Base-by-base conservation (phyloP, 108 stramenopile genomes). In the Cyclostephanos tholiformis region DNA sequence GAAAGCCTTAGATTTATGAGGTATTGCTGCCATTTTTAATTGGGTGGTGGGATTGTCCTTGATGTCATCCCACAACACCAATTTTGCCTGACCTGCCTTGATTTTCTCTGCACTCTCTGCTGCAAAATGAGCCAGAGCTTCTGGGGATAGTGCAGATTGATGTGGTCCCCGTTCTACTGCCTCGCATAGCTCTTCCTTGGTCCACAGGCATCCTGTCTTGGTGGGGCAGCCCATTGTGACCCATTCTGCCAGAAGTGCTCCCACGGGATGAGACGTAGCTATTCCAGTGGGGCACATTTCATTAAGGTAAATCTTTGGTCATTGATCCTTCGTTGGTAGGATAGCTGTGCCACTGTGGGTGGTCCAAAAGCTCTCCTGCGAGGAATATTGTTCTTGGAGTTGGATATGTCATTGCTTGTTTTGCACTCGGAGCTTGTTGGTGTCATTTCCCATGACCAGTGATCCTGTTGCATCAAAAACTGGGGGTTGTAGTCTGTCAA, bases 131-230 rank as follows among this genome's bases (percentile, higher is more conserved):
- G 32, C 25, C 6, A 69, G 11, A 2, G 75, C 75, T 19, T 68
- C 75, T 19, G 48, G 17, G 10, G n/a, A 17, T 10, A 43, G 23
- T 0, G 75, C 63, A 12, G 75, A 75, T n/a, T 11, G 38, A 27
- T 75, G 75, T 2, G 75, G 75, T 5, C 75, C 75, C 17, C 67
- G 52, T 0, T 43, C 66, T 1, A 75, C 35, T 7, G 75, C 75
- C 6, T 67, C 75, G 20, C 29, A 14, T 20, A 75, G 39, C 11
- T 75, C 27, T 0, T 26, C 22, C 25, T 14, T 23, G 19, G 67
- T 30, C 75, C 75, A 75, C 14, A 12, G 41, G 9, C 7, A n/a
- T 6, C 75, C 75, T 4, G 50, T 50, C 12, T 69, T 25, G 6
- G 29, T 50, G 16, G 75, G 75, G 26, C 75, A 75, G 4, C 75